Evolutionary conservation across 164 flowering plant species (phyloP).

Genomic region (Vitis rupestris): DNA sequence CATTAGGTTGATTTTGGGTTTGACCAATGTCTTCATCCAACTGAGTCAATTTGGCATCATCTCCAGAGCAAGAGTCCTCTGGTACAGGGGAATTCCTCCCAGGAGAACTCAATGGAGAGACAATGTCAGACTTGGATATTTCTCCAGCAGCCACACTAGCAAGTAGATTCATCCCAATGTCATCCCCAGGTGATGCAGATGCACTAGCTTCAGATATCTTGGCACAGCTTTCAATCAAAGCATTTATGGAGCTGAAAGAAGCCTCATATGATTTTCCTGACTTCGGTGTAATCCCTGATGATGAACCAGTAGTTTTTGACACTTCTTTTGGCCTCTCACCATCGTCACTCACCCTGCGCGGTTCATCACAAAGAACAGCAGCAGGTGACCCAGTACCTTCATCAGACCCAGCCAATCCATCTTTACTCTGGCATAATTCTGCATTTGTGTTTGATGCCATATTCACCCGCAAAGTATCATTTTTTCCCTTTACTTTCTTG

Average conservation of each 20-base stretch:
- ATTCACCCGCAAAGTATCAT: conserved; percentile 38
- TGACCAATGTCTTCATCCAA: conserved; percentile 24
- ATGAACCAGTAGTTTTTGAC: conserved; percentile 23
- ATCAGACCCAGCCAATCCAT: conserved; percentile 46
- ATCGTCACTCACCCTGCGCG: conserved; percentile 30
- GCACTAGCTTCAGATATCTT: conserved; percentile 54
- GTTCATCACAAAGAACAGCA: conserved; percentile 30
- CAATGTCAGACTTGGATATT: conserved; percentile 51
- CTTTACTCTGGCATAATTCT: conserved; percentile 66
- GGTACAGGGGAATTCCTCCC: conserved; percentile 20
- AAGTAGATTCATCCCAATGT: conserved; percentile 87
- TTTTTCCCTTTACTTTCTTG: conserved; percentile 40
- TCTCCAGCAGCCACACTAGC: conserved; percentile 97
- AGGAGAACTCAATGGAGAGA: conserved; percentile 52
- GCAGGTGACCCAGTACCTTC: conserved; percentile 54
- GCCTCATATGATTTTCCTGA: conserved; percentile 41
- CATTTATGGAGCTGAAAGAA: conserved; percentile 46
- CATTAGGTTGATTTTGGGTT: conserved; percentile 19
- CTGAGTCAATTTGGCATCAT: conserved; percentile 31
- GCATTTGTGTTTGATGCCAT: conserved; percentile 37
- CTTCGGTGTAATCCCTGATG: conserved; percentile 32
- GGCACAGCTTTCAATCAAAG: conserved; percentile 48
- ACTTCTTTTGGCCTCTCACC: conserved; percentile 17
- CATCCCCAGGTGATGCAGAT: conserved; percentile 56
- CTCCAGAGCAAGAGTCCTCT: conserved; percentile 28